Conservation (phyloP, 75 land plant genomes). For the Picea sitchensis region DNA sequence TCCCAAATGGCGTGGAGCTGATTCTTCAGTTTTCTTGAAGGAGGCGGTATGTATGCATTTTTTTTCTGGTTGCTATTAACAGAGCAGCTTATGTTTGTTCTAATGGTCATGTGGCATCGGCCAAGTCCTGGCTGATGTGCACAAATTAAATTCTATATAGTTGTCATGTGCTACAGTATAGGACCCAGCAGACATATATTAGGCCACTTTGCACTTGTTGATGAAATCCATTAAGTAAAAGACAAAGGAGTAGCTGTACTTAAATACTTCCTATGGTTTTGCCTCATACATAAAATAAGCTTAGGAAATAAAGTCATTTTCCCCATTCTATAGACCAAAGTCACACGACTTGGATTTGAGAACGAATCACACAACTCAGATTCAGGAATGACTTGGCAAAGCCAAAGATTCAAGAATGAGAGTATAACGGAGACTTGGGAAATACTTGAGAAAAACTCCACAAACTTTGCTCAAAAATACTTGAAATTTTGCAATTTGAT, state of each 20-base stretch:
- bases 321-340: too few species aligned
- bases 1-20: slow-evolving; percentile 85
- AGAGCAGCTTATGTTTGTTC: not conserved
- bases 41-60: slow-evolving; percentile 67
- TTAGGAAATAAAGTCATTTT: not conserved
- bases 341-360: too few species aligned
- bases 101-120: not conserved
- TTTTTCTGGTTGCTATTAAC: not conserved
- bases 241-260: not conserved
- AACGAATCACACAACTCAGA: too few species aligned
- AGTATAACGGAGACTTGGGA: too few species aligned
- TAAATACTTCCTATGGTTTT: not conserved
- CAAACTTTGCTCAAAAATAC: too few species aligned
- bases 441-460: too few species aligned
- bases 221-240: not conserved
- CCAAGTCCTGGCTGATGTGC: not conserved
- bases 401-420: too few species aligned
- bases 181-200: not conserved
- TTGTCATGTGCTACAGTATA: not conserved
- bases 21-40: slow-evolving; percentile 70
- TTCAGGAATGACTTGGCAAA: too few species aligned
- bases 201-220: not conserved
- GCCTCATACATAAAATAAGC: not conserved
- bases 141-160: not conserved
- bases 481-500: too few species aligned